Evolutionary conservation across 2,329 filamentous ascomycete species (phyloP), one percentile per base, ranked within the genome.

Genomic region (Colletotrichum endophyticum): DNA sequence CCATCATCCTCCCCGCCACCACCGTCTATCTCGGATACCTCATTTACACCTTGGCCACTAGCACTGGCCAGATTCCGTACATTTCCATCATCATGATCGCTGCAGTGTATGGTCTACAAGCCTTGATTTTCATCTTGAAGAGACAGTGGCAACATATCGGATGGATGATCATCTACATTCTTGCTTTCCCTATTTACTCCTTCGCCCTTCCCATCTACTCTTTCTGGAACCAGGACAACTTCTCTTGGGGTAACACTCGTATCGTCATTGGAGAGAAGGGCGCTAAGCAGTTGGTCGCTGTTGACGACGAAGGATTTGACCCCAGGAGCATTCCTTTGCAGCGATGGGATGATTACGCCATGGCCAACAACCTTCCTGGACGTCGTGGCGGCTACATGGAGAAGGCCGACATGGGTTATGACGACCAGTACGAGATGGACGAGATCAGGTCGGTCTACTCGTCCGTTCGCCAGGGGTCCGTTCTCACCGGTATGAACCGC

Each of bases 161-260:
- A 80, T 99, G 97, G 97, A 99, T 99, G 96, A 94, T 99, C 79
- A 99, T 99, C 83, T 99, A 99, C 87, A 91, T 99, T 78, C 80
- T 98, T n/a, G 97, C 97, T 4, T 98, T 95, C 88, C 97, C 97
- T 0, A 94, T 99, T 80, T 98, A 96, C 88, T 97, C 94, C 6
- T 95, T 99, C 81, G 84, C 98, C 78, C 91, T 99, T 15, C 97
- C 97, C 1, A 88, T 99, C 78, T 99, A 99, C 88, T 98, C 96
- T 1, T 99, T 99, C 93, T 99, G 97, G 97, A 98, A 98, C 86
- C 96, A 98, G 85, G 97, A 99, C 86, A 96, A 99, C 87, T 99
- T 99, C 90, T 94, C 94, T 3, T 99, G 97, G 97, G 97, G 97
- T 90, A 99, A 97, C 87, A 99, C 97, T 2, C 96, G 97, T 91